These are phyloP conservation scores for Colletotrichum sublineola DNA, from an alignment of 2,329 filamentous ascomycete species.

Conservation along the genomic window DNA sequence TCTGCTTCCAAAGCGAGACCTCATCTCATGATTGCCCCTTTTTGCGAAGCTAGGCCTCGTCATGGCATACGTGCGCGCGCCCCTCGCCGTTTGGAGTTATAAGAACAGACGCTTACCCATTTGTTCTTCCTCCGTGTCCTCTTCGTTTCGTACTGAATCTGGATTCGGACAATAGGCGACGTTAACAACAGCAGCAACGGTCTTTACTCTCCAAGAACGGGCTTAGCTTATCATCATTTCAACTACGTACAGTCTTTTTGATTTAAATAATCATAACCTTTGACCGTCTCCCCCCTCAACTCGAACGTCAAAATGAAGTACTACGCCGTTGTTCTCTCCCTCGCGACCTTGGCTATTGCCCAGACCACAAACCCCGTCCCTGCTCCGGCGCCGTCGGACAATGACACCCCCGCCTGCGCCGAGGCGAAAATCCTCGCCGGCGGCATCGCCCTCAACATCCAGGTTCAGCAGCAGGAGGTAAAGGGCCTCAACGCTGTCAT, in stretches of 20 bases:
- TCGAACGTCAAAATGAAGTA: conserved; percentile 29
- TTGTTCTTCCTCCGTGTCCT: rapidly evolving
- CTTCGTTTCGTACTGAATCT: conserved; percentile 24
- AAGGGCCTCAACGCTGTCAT: conserved; percentile 27
- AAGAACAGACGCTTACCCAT: conserved; percentile 19
- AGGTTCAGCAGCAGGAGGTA: conserved; percentile 39
- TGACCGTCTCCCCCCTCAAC: background rate
- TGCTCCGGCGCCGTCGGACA: conserved; percentile 17
- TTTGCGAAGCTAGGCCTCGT: background rate
- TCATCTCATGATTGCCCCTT: conserved; percentile 18
- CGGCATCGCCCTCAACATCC: conserved; percentile 39
- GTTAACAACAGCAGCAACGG: conserved; percentile 30
- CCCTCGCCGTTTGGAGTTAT: conserved; percentile 24
- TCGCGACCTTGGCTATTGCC: conserved; percentile 23
- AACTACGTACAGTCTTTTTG: conserved; percentile 24
- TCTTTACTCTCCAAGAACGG: conserved; percentile 35
- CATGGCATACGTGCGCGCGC: background rate
- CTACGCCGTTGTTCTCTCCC: conserved; percentile 36
- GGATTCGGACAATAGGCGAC: conserved; percentile 34
- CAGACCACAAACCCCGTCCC: conserved; percentile 14
- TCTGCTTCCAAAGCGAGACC: background rate
- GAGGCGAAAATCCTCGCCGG: conserved; percentile 40
- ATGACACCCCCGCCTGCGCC: conserved; percentile 38
- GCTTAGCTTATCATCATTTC: conserved; percentile 7
- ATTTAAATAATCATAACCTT: background rate